Evolutionary conservation across 2,329 filamentous ascomycete species (phyloP), one percentile per base, ranked within the genome.

Genomic region (Fusarium nelsonii): DNA sequence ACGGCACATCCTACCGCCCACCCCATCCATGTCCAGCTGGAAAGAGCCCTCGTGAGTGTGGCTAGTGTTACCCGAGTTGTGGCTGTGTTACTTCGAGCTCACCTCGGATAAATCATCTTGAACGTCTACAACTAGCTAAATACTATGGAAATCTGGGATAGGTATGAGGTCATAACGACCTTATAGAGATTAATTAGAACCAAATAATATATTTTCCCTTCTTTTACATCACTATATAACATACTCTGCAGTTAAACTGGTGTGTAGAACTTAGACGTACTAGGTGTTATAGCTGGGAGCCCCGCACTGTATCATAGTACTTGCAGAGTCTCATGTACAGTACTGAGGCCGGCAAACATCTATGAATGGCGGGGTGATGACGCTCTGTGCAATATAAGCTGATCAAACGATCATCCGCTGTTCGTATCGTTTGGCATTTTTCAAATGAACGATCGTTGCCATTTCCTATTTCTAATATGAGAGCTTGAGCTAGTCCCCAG

Each of bases 21-120:
- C 23, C 28, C 54, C 49, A 63, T 63, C 57, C 40, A 55, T 63
- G 48, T 34, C 10, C 60, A 52, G 23, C 39, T 46, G 51, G 51
- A 45, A 65, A 52, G 50, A 43, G 49, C 66, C 66, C 57, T 59
- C 44, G 41, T 46, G 54, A 62, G 57, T 53, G 66, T 69, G 66
- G 66, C 66, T 70, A 28, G 43, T 34, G 56, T 5, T 3, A 14
- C 4, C 8, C 7, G 15, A 12, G 8, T 12, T 55, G 62, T 69
- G 66, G 66, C 66, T 45, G 62, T 67, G 57, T 41, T 33, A 20
- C 28, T 46, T 39, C 32, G 50, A 55, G 39, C 41, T 43, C 34
- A 49, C 43, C 32, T 30, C 33, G 56, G 30, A 46, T 58, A 44
- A 33, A 26, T n/a, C n/a, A 28, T 39, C 8, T 28, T 8, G 12